These are phyloP conservation scores for Durotheca rogersii DNA, from an alignment of 495 filamentous ascomycete genomes.

Conservation along the genomic window DNA sequence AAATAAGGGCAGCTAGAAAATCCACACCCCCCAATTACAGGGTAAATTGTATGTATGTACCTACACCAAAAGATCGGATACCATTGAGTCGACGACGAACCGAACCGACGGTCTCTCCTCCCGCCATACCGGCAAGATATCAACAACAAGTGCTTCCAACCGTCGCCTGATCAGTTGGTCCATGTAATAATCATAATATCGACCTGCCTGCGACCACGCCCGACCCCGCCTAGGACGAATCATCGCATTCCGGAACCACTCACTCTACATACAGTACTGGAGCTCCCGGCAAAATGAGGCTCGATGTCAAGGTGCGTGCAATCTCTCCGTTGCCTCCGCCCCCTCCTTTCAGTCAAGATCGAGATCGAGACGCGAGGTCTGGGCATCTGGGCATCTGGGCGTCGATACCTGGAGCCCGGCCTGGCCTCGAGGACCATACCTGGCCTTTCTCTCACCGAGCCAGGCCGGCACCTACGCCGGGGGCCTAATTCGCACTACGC, in stretches of 20 bases:
- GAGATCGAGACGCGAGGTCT: too few relatives aligned
- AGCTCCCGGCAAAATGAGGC: slow-evolving; percentile 66
- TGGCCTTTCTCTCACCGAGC: too few relatives aligned
- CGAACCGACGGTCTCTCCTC: too few relatives aligned
- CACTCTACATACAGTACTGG: slow-evolving; percentile 12
- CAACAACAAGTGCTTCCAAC: too few relatives aligned
- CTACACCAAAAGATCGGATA: slow-evolving; percentile 6
- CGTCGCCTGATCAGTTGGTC: slow-evolving; percentile 7
- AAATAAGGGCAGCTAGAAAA: slow-evolving; percentile 20
- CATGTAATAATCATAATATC: slow-evolving; percentile 19
- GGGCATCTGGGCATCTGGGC: too few relatives aligned
- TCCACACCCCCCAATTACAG: too few relatives aligned
- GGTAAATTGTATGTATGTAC: slow-evolving; percentile 16
- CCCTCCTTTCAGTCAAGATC: slow-evolving; percentile 8
- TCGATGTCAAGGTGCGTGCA: slow-evolving; percentile 82
- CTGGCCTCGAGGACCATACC: slow-evolving; percentile 11
- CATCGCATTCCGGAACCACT: slow-evolving; percentile 15
- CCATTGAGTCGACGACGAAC: slow-evolving; percentile 1
- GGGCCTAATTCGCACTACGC: slow-evolving; percentile 5
- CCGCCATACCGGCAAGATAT: too few relatives aligned
- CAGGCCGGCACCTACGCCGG: too few relatives aligned
- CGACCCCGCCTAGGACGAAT: slow-evolving; percentile 20
- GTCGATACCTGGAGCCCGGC: slow-evolving; percentile 10
- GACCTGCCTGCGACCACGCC: slow-evolving; percentile 18
- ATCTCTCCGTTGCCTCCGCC: slow-evolving; percentile 25